These are phyloP conservation scores for Cornus kousa DNA, from an alignment of 148 eudicot genomes.

Conservation along the genomic window DNA sequence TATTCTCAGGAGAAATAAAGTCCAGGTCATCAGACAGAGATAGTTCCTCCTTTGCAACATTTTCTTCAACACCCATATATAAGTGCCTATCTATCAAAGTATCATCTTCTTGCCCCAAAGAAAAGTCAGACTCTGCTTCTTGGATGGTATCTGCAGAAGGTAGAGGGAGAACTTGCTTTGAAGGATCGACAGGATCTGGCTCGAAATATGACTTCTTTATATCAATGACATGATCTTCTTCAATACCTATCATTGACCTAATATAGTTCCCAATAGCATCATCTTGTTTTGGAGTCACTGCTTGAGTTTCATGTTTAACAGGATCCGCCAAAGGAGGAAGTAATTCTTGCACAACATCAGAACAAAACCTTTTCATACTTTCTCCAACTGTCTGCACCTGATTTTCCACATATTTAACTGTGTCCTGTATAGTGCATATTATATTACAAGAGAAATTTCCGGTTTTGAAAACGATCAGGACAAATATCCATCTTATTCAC, in stretches of 20 bases:
- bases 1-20: constrained; percentile 10
- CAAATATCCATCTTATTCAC: neutral
- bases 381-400: constrained; percentile 46
- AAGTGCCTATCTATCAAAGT: constrained; percentile 2
- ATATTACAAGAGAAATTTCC: neutral
- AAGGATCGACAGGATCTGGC: constrained; percentile 11
- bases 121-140: constrained; percentile 10
- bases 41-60: constrained; percentile 6
- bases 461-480: constrained; percentile 8
- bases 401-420: constrained; percentile 43
- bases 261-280: constrained; percentile 2
- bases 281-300: constrained; percentile 5
- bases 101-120: constrained; percentile 10
- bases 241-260: constrained; percentile 11
- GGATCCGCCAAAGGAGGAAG: constrained; percentile 22
- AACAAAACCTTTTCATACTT: constrained; percentile 40
- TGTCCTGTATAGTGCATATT: constrained; percentile 30
- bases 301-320: constrained; percentile 21
- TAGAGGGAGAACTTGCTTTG: constrained; percentile 7
- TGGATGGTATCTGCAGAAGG: constrained; percentile 6
- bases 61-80: constrained; percentile 7
- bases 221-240: constrained; percentile 16
- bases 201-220: constrained; percentile 8
- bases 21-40: constrained; percentile 7
- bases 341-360: constrained; percentile 43